Conservation (phyloP, 2,329 filamentous ascomycete genomes). For the Talaromyces sp. region DNA sequence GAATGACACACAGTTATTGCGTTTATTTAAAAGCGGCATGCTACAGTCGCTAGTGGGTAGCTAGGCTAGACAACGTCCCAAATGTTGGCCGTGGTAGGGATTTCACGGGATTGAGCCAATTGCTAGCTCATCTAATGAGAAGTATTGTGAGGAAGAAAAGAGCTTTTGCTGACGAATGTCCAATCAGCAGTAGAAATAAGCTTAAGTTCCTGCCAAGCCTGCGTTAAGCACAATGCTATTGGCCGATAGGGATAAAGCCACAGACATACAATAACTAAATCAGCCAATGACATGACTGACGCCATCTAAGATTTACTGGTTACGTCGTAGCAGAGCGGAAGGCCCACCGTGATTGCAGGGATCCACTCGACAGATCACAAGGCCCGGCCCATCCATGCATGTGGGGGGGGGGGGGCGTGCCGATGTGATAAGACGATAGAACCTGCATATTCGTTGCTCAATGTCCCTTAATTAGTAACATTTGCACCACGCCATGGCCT, state of each 20-base stretch:
- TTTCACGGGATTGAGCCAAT: no score
- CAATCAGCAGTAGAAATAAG: neutral
- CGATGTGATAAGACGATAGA: conserved; percentile 13
- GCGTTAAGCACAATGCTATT: no score
- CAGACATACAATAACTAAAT: no score
- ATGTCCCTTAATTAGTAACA: conserved; percentile 17
- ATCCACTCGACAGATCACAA: conserved; percentile 12
- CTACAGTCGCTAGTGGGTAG: no score
- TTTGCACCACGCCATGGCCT: neutral
- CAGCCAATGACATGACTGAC: neutral
- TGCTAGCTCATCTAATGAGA: no score
- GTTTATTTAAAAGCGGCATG: no score
- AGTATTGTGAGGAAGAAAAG: neutral
- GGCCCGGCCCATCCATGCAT: conserved; percentile 15
- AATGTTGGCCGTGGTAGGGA: no score
- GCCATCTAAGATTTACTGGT: neutral
- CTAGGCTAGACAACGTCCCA: no score
- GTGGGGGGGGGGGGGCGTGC: conserved; percentile 8
- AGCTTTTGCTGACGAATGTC: neutral
- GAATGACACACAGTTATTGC: no score
- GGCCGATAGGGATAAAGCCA: no score
- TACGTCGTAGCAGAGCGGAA: conserved; percentile 9
- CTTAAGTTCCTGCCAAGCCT: conserved; percentile 14
- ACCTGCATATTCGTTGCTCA: conserved; percentile 13
- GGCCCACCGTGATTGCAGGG: conserved; percentile 8